Evolutionary conservation across 1,139 yeast genomes (phyloP), one percentile per base, ranked within the genome.

Genomic region (Saccharomyces pastorianus): DNA sequence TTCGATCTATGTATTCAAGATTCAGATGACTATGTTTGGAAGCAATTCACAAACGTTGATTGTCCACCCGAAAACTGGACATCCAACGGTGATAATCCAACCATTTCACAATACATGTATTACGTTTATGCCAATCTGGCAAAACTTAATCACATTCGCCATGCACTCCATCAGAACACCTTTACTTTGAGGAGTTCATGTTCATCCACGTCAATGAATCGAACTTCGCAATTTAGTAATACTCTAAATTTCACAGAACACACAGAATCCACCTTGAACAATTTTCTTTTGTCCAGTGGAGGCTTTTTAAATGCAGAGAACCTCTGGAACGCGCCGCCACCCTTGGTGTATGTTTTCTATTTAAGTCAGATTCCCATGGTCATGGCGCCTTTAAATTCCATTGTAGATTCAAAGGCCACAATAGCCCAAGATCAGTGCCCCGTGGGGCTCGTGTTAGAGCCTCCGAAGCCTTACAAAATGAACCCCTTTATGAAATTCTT

Each of bases 401-500:
- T 58, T 8, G 42, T 38, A 38, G 42, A 9, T 53, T 53, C 7
- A 47, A 31, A n/a, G 14, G 32, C 41, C 46, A 38, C 41, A 11
- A 31, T 31, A 14, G n/a, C n/a, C n/a, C 17, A 14, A 13, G 27
- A 14, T 20, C 25, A 31, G 42, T n/a, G 8, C n/a, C 41, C 27
- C 41, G 3, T 25, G 44, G 41, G 49, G 13, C 28, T 52, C 11
- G 48, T 48, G 4, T 26, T 52, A 28, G 54, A 48, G 7, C 27
- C 32, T n/a, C 34, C 32, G 6, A 28, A 47, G 9, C 23, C 28
- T 20, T 67, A 71, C 69, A 46, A 65, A 69, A 59, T 64, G 52
- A 71, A 71, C 61, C 85, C 85, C 11, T 81, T 81, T 71, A 75
- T 75, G 60, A 72, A 73, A 55, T 80, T 80, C 60, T 81, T 80